A percentile compares a stretch with the other conserved stretches of the same genome.
Evolutionary conservation across 2,329 filamentous ascomycete genomes (phyloP).

Genomic region (Aureobasidium sp.): DNA sequence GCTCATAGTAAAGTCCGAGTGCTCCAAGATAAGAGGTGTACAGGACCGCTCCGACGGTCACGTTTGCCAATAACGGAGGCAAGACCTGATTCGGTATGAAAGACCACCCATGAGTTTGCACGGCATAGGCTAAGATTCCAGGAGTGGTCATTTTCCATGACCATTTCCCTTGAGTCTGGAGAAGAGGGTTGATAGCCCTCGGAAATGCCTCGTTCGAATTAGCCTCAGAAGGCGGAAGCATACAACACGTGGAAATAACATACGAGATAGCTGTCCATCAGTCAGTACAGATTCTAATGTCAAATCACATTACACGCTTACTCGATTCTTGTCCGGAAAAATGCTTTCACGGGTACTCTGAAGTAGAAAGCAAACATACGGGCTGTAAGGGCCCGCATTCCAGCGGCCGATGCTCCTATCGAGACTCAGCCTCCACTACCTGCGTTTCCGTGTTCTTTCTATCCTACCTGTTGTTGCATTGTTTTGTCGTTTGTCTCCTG

Average conservation of each 20-base stretch:
- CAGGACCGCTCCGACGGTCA: constrained; percentile 63
- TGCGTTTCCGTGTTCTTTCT: background rate
- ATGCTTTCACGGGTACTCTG: constrained; percentile 81
- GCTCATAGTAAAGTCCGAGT: constrained; percentile 57
- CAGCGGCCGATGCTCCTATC: constrained; percentile 62
- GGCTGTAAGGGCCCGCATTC: constrained; percentile 73
- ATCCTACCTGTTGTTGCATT: constrained; percentile 52
- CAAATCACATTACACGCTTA: constrained; percentile 40
- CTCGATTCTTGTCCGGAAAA: constrained; percentile 84
- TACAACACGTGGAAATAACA: background rate
- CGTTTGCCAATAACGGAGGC: constrained; percentile 65
- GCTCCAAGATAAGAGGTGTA: constrained; percentile 70
- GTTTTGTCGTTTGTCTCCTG: constrained; percentile 40
- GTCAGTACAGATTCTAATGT: background rate
- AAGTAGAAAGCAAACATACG: constrained; percentile 88
- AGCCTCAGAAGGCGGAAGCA: background rate
- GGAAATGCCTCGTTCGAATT: constrained; percentile 46
- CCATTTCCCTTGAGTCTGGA: constrained; percentile 42
- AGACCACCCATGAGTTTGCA: constrained; percentile 62
- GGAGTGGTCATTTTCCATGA: constrained; percentile 60
- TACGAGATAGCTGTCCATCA: constrained; percentile 2
- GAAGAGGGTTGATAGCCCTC: constrained; percentile 52
- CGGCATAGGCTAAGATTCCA: constrained; percentile 58
- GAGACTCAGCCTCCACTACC: background rate
- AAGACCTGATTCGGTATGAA: constrained; percentile 70